Percentiles rank a stretch among this genome's conserved stretches.
These are phyloP conservation scores for Punica granatum DNA, from an alignment of 345 rosid genomes.

Conservation along the genomic window DNA sequence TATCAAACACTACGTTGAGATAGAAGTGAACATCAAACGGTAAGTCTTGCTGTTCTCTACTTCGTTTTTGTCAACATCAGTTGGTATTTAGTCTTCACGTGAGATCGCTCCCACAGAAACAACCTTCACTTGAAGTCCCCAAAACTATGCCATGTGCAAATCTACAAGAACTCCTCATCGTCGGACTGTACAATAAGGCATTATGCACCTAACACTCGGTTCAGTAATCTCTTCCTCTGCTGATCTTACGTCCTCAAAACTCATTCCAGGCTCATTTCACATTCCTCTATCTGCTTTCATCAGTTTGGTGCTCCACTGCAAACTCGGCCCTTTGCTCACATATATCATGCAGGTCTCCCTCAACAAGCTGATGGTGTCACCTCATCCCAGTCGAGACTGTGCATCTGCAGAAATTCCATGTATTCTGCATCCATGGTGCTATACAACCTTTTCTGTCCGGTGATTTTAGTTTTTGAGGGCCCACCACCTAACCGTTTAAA, in stretches of 20 bases:
- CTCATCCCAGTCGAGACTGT: neutral
- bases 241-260: no score
- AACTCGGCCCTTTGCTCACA: no score
- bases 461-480: neutral
- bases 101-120: no score
- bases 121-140: no score
- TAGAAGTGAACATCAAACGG: neutral
- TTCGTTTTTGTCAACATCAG: neutral
- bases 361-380: neutral
- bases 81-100: neutral
- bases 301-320: no score
- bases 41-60: neutral
- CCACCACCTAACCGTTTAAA: conserved; percentile 6
- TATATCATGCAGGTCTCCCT: no score
- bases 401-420: neutral
- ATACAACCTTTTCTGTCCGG: neutral
- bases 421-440: neutral
- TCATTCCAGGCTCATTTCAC: no score
- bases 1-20: neutral
- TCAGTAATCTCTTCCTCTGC: no score
- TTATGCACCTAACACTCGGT: no score
- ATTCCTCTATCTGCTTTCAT: no score
- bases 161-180: no score
- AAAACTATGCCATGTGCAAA: no score
- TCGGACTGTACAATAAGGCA: neutral